phyloP scores from a whole-genome alignment of 805 yeast genomes.

The Nakazawaea ishiwadae region DNA sequence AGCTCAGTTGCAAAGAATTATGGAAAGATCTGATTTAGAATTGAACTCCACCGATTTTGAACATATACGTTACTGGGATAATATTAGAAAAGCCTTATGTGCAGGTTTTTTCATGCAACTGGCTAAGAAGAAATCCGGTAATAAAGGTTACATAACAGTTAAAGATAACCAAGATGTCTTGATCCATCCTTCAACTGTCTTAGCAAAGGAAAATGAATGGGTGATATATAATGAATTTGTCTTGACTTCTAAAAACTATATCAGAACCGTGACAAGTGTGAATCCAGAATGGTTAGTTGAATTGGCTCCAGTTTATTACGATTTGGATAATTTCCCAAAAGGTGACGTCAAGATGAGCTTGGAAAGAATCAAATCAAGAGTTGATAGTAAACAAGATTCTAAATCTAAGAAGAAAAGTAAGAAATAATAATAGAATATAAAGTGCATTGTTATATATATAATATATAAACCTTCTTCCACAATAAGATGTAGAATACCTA shows the following conservation, averaged over 20 bases:
- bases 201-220: constrained; percentile 90
- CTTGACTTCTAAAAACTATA: constrained; percentile 86
- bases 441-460: too few relatives aligned
- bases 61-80: constrained; percentile 62
- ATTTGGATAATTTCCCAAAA: constrained; percentile 54
- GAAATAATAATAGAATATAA: constrained; percentile 2
- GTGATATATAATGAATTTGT: constrained; percentile 94
- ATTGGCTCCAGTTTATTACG: constrained; percentile 68
- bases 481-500: too few relatives aligned
- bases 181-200: constrained; percentile 88
- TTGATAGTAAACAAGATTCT: constrained; percentile 37
- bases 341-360: constrained; percentile 71
- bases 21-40: constrained; percentile 77
- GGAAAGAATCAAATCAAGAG: constrained; percentile 51
- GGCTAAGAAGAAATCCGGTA: constrained; percentile 83
- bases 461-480: too few relatives aligned
- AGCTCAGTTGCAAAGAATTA: constrained; percentile 72
- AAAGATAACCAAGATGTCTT: constrained; percentile 95
- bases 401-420: constrained; percentile 15
- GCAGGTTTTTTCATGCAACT: constrained; percentile 99
- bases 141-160: constrained; percentile 82
- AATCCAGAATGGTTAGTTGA: constrained; percentile 92
- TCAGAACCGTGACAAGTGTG: constrained; percentile 87
- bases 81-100: constrained; percentile 79
- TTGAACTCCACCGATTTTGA: constrained; percentile 64